These are phyloP conservation scores for Leptographium lundbergii DNA, from an alignment of 2,329 filamentous ascomycete genomes.

Conservation along the genomic window DNA sequence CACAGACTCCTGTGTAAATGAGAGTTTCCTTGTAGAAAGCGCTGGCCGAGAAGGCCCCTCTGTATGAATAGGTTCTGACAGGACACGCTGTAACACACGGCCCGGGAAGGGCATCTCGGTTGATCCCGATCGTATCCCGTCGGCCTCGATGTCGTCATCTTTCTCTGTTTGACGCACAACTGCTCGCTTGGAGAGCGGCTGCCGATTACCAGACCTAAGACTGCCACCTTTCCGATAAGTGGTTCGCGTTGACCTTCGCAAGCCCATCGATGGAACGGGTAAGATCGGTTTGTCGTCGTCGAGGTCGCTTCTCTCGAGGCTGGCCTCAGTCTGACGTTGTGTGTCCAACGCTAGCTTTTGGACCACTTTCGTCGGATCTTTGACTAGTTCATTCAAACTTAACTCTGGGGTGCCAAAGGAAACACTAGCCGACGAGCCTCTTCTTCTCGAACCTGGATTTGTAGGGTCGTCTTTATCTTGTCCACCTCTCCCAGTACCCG, in stretches of 20 bases:
- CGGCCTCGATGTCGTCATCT: constrained; percentile 33
- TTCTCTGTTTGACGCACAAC: constrained; percentile 48
- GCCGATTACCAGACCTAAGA: constrained; percentile 63
- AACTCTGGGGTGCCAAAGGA: constrained; percentile 36
- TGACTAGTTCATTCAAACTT: constrained; percentile 71
- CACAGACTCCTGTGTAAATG: constrained; percentile 9
- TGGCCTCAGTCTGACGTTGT: constrained; percentile 28
- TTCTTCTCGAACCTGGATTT: constrained; percentile 51
- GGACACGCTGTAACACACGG: constrained; percentile 46
- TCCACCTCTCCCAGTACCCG: constrained; percentile 14
- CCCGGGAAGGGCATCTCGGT: constrained; percentile 34
- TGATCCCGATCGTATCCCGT: constrained; percentile 18
- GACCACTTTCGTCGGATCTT: constrained; percentile 61
- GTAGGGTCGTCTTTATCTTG: not conserved
- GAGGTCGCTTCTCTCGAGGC: constrained; percentile 25
- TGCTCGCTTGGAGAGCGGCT: constrained; percentile 62
- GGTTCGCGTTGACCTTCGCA: constrained; percentile 83
- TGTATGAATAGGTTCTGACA: constrained; percentile 53
- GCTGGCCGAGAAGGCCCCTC: constrained; percentile 18
- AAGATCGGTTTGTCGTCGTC: constrained; percentile 76
- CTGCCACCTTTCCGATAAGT: constrained; percentile 81
- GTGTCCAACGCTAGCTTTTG: constrained; percentile 52
- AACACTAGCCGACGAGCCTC: constrained; percentile 53
- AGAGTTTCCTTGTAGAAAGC: not conserved
- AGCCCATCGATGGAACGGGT: constrained; percentile 59